A percentile compares a stretch with the other conserved stretches of the same genome.
These are phyloP conservation scores for Dactylorhiza incarnata DNA, from an alignment of 106 monocot species.

Conservation along the genomic window DNA sequence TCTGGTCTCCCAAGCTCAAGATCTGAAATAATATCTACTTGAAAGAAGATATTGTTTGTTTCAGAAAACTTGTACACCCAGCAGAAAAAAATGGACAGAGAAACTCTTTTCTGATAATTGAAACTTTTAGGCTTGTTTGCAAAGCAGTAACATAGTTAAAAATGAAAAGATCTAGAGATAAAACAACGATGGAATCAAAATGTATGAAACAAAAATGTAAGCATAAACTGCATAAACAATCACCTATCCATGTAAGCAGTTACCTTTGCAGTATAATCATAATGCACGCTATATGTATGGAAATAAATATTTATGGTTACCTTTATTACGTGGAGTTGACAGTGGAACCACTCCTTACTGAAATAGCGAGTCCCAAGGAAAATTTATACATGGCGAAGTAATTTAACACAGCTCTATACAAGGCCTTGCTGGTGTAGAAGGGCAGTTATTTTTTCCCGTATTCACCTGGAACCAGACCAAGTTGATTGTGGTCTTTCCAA, in stretches of 20 bases:
- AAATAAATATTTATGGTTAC: neutral
- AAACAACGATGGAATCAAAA: neutral
- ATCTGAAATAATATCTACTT: constrained; percentile 38
- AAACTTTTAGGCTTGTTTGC: neutral
- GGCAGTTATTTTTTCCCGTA: too few relatives aligned
- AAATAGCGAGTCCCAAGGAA: too few relatives aligned
- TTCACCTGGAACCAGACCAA: too few relatives aligned
- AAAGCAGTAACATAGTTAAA: neutral
- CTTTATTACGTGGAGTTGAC: too few relatives aligned
- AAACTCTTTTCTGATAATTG: neutral
- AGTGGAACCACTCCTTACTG: too few relatives aligned
- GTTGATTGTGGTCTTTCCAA: too few relatives aligned
- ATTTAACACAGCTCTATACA: too few relatives aligned
- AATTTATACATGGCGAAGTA: too few relatives aligned
- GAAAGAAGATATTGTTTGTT: constrained; percentile 1
- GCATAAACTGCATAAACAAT: neutral
- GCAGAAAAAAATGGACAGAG: neutral
- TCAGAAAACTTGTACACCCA: neutral
- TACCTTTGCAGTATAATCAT: constrained; percentile 2
- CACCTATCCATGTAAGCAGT: neutral
- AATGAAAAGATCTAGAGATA: neutral
- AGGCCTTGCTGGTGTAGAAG: too few relatives aligned
- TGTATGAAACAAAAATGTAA: neutral
- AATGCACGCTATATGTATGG: neutral
- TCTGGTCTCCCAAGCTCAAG: constrained; percentile 65